Percentiles rank a stretch among this genome's conserved stretches.
These are phyloP conservation scores for Pelargonium cotyledonis DNA, from an alignment of 441 rosid genomes.

Conservation along the genomic window DNA sequence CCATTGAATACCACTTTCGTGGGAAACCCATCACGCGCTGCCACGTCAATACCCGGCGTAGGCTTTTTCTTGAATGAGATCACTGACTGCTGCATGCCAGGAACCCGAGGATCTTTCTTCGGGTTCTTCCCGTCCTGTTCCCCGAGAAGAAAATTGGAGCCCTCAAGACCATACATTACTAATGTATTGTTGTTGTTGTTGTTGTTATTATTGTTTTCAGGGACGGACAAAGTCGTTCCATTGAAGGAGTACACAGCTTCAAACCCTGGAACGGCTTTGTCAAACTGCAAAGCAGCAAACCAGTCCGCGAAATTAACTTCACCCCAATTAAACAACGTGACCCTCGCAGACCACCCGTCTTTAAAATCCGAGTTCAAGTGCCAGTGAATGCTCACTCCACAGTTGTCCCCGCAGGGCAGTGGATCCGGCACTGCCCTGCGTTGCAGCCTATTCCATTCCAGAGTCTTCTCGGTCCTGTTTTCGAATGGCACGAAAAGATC, in stretches of 20 bases:
- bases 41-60: constrained; percentile 35
- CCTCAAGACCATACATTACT: constrained; percentile 36
- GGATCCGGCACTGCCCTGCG: constrained; percentile 34
- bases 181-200: constrained; percentile 29
- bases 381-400: constrained; percentile 53
- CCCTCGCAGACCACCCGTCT: constrained; percentile 45
- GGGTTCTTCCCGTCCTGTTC: constrained; percentile 36
- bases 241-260: constrained; percentile 43
- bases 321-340: constrained; percentile 53
- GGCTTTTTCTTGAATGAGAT: constrained; percentile 43
- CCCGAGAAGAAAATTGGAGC: constrained; percentile 34
- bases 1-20: constrained; percentile 44
- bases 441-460: constrained; percentile 35
- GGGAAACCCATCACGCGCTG: constrained; percentile 43
- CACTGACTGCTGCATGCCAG: constrained; percentile 44
- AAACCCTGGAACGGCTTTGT: constrained; percentile 36
- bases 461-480: constrained; percentile 34
- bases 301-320: constrained; percentile 34
- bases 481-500: constrained; percentile 44
- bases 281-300: constrained; percentile 39
- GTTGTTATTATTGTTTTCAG: background rate
- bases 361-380: constrained; percentile 37
- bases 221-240: constrained; percentile 32
- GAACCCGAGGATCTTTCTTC: constrained; percentile 36
- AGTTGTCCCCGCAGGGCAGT: constrained; percentile 51